Conservation (phyloP, 352 stramenopile species). For the Globisporangium cederbergense region DNA sequence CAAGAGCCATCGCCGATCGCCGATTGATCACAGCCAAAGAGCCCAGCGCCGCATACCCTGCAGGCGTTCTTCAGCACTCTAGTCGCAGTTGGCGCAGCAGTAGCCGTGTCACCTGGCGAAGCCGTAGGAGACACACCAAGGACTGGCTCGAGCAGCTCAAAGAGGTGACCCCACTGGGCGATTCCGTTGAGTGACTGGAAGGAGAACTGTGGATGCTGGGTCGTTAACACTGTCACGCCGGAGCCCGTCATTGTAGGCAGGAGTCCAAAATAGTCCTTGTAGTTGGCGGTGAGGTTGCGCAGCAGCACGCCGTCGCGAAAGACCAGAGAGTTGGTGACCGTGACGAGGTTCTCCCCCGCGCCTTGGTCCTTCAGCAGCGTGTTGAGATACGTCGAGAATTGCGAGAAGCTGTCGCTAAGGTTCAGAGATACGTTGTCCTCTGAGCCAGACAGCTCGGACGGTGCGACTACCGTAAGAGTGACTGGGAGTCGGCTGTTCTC, state of each 20-base stretch:
- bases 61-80: slow-evolving; percentile 10
- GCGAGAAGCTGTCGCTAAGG: not conserved
- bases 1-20: slow-evolving; percentile 10
- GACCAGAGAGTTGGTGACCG: not conserved
- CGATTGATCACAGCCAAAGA: slow-evolving; percentile 10
- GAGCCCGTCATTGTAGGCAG: not conserved
- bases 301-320: not conserved
- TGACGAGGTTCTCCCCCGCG: not conserved
- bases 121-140: not conserved
- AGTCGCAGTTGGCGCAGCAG: not conserved
- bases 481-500: not conserved
- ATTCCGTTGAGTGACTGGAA: slow-evolving; percentile 16
- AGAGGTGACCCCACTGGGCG: slow-evolving; percentile 3
- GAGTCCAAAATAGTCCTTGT: slow-evolving; percentile 1
- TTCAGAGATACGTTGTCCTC: not conserved
- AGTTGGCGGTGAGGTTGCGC: slow-evolving; percentile 3
- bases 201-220: not conserved
- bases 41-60: not conserved
- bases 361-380: not conserved
- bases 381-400: slow-evolving; percentile 4
- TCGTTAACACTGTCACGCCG: not conserved
- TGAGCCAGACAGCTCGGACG: not conserved
- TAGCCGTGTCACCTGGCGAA: not conserved
- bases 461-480: not conserved
- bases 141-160: not conserved